Conservation (phyloP, 164 flowering plant species). For the Vitis labrusca region DNA sequence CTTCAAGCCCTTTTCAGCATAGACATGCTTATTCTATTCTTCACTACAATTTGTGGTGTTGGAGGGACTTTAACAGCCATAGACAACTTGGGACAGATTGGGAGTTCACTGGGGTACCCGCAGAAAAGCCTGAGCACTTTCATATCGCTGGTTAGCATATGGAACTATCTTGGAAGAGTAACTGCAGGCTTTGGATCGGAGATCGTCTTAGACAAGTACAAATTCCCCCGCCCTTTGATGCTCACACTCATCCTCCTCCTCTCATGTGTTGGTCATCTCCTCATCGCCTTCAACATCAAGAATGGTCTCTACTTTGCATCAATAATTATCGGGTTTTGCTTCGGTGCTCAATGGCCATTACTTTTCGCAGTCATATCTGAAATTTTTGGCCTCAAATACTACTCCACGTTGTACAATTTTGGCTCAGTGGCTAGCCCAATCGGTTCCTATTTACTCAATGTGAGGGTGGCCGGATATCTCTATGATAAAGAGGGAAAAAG, state of each 20-base stretch:
- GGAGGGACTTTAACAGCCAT: constrained; percentile 43
- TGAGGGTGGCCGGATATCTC: constrained; percentile 36
- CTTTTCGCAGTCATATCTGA: constrained; percentile 48
- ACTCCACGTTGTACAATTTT: constrained; percentile 42
- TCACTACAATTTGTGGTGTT: constrained; percentile 30
- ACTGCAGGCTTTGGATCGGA: constrained; percentile 44
- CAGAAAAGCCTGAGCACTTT: constrained; percentile 39
- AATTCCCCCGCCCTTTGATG: constrained; percentile 47
- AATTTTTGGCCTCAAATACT: constrained; percentile 47
- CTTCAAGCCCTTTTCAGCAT: constrained; percentile 42
- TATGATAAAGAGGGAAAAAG: constrained; percentile 43
- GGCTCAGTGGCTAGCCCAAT: constrained; percentile 47
- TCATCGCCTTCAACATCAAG: constrained; percentile 44
- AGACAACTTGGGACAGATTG: constrained; percentile 50
- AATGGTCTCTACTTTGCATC: constrained; percentile 43
- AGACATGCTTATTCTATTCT: constrained; percentile 35
- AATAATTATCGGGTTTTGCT: constrained; percentile 44
- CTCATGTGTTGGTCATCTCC: constrained; percentile 43
- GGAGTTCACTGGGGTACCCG: constrained; percentile 39
- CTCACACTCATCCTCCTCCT: constrained; percentile 38
- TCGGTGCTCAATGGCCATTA: constrained; percentile 57
- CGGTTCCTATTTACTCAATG: constrained; percentile 40
- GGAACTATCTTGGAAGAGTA: constrained; percentile 52
- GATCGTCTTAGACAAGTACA: constrained; percentile 32
- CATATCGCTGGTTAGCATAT: constrained; percentile 53